Conservation (phyloP, 768 basidiomycete genomes). For the Hypholoma fasciculare region DNA sequence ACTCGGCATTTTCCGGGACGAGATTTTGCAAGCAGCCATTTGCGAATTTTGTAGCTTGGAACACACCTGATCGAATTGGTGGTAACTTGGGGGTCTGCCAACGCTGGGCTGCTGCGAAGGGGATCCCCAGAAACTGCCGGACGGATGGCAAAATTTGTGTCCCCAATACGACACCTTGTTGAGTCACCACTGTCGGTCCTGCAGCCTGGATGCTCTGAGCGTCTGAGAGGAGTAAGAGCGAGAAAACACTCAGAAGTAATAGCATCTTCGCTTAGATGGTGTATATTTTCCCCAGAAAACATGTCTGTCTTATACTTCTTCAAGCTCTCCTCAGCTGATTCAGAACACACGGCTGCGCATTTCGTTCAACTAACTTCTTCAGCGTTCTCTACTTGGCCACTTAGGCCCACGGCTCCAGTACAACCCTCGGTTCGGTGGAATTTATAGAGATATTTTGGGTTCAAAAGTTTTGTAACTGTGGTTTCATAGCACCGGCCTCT, state of each 20-base stretch:
- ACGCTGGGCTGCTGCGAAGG: constrained; percentile 30
- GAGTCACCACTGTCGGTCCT: constrained; percentile 28
- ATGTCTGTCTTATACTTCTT: no score
- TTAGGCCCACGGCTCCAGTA: no score
- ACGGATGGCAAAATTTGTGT: constrained; percentile 24
- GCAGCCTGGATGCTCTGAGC: neutral
- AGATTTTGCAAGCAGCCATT: constrained; percentile 28
- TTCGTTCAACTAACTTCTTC: no score
- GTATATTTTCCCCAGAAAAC: no score
- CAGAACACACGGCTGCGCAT: no score
- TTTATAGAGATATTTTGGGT: no score
- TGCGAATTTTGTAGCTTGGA: constrained; percentile 27
- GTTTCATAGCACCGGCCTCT: no score
- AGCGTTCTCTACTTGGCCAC: no score
- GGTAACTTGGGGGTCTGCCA: constrained; percentile 29
- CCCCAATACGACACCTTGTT: constrained; percentile 30
- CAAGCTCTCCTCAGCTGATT: no score
- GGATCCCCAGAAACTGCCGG: constrained; percentile 33
- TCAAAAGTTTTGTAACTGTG: no score
- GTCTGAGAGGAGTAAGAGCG: neutral
- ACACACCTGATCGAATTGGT: constrained; percentile 10
- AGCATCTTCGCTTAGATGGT: neutral
- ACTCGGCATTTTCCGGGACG: constrained; percentile 16
- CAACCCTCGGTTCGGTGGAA: no score
- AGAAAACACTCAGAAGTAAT: neutral